Conservation (phyloP, 768 basidiomycete species). For the Pleurotus sapidus region DNA sequence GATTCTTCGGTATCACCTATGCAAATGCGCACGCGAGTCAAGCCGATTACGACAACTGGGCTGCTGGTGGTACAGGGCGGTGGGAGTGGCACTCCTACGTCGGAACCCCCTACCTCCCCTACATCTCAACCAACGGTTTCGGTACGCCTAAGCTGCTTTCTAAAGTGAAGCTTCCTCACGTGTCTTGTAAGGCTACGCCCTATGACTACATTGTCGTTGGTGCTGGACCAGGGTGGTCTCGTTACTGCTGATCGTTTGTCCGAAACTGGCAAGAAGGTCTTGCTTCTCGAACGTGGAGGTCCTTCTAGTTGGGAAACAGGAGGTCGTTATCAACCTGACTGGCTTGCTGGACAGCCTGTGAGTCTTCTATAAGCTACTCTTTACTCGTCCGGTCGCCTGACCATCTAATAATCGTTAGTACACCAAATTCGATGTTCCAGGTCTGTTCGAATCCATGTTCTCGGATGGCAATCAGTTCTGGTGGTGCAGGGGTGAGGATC, state of each 20-base stretch:
- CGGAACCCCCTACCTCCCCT: constrained; percentile 31
- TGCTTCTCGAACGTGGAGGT: constrained; percentile 62
- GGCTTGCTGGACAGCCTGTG: constrained; percentile 46
- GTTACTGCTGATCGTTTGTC: constrained; percentile 58
- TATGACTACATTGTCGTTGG: constrained; percentile 59
- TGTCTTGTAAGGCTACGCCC: constrained; percentile 32
- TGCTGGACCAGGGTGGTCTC: constrained; percentile 55
- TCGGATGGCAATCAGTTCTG: constrained; percentile 52
- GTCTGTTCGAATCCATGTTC: constrained; percentile 67
- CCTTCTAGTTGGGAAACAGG: constrained; percentile 59
- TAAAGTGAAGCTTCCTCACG: not conserved
- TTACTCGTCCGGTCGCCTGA: not conserved
- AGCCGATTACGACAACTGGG: constrained; percentile 46
- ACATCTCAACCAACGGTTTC: constrained; percentile 26
- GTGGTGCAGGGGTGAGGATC: constrained; percentile 56
- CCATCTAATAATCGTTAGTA: constrained; percentile 30
- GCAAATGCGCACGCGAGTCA: constrained; percentile 43
- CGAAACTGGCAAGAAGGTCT: constrained; percentile 60
- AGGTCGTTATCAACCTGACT: constrained; percentile 51
- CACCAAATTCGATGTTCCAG: constrained; percentile 66
- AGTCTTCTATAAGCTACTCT: constrained; percentile 9
- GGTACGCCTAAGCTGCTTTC: constrained; percentile 16
- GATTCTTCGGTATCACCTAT: constrained; percentile 55
- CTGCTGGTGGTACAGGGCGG: constrained; percentile 46
- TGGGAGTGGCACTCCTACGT: constrained; percentile 25